Evolutionary conservation across 2,329 filamentous ascomycete species (phyloP).

Genomic region (Bertia moriformis): DNA sequence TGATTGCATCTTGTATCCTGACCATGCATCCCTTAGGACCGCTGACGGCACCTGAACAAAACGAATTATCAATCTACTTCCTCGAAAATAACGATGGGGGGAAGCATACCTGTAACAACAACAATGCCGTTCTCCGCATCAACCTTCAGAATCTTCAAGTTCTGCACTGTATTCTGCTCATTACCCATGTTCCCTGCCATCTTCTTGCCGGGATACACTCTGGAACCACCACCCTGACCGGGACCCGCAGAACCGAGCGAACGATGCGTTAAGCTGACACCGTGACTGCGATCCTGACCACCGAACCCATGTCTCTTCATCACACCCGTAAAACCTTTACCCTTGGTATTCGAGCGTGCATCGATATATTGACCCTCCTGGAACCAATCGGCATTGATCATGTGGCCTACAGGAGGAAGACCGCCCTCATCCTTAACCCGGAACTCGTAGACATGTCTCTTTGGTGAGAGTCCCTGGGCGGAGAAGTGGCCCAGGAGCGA

Average conservation of each 20-base stretch:
- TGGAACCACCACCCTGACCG: conserved; percentile 47
- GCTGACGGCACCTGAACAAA: conserved; percentile 33
- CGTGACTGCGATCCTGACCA: conserved; percentile 51
- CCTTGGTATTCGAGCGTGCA: conserved; percentile 38
- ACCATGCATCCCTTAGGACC: conserved; percentile 48
- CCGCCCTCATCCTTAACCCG: conserved; percentile 40
- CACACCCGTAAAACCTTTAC: conserved; percentile 51
- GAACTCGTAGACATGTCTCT: conserved; percentile 45
- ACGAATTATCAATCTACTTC: background rate
- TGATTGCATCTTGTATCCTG: conserved; percentile 46
- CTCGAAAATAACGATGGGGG: background rate
- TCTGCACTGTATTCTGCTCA: conserved; percentile 45
- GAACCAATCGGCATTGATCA: conserved; percentile 43
- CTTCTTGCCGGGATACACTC: conserved; percentile 51
- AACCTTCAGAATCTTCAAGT: conserved; percentile 45
- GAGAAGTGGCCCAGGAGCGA: conserved; percentile 47
- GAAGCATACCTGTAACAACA: conserved; percentile 36
- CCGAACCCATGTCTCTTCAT: conserved; percentile 53
- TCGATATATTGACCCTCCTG: conserved; percentile 46
- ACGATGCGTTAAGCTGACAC: conserved; percentile 49
- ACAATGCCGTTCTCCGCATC: conserved; percentile 46
- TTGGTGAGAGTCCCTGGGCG: conserved; percentile 37
- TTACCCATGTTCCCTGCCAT: conserved; percentile 55
- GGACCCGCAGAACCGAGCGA: conserved; percentile 51
- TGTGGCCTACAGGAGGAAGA: conserved; percentile 34